These are phyloP conservation scores for Schwanniomyces vanrijiae DNA, from an alignment of 805 yeast species.

Conservation along the genomic window DNA sequence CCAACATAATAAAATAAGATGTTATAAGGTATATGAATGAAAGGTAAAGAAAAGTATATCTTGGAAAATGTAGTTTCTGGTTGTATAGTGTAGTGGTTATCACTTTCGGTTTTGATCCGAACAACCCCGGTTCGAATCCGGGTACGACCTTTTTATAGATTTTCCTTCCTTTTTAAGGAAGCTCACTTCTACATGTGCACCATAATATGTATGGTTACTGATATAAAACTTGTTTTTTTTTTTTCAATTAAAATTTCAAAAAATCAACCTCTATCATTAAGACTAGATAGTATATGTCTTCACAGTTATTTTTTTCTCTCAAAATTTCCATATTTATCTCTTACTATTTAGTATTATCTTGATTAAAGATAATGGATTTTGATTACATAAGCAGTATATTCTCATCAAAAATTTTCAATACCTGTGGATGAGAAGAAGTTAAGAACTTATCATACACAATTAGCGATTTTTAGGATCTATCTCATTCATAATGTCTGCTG, in stretches of 20 bases:
- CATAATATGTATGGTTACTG: no score
- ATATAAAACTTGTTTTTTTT: no score
- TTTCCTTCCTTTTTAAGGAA: no score
- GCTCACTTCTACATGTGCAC: no score
- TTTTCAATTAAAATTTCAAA: no score
- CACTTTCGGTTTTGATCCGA: slow-evolving; percentile 81
- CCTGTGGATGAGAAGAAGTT: neutral
- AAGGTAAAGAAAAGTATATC: no score
- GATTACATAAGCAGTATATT: slow-evolving; percentile 4
- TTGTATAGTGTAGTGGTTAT: slow-evolving; percentile 78
- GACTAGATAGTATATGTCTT: no score
- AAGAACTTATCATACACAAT: neutral
- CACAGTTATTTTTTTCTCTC: neutral
- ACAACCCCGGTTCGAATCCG: slow-evolving; percentile 87
- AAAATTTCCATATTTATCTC: neutral
- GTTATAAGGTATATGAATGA: no score
- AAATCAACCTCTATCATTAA: no score
- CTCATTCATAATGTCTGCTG: slow-evolving; percentile 38
- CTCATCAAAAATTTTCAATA: slow-evolving; percentile 8
- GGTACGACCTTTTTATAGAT: slow-evolving; percentile 58
- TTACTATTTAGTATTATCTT: neutral
- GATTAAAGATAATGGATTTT: neutral
- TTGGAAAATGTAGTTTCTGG: slow-evolving; percentile 10
- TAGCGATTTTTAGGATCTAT: neutral
- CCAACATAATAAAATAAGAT: no score